Conservation (phyloP, 352 stramenopile species). For the Phytophthora parvispora region DNA sequence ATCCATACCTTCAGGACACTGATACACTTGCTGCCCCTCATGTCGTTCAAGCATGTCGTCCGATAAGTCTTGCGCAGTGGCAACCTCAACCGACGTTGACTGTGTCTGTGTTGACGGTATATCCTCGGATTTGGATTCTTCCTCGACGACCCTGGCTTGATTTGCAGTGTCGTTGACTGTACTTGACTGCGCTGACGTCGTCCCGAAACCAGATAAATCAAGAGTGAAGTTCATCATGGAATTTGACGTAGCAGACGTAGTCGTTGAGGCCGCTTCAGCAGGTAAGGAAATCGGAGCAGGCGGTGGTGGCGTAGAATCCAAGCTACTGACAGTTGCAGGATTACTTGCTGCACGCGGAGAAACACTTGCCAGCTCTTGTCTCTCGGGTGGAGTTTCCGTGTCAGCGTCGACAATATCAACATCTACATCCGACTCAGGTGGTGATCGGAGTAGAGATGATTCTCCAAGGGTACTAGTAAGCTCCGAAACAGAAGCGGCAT, state of each 20-base stretch:
- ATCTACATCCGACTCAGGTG: constrained; percentile 64
- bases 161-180: constrained; percentile 8
- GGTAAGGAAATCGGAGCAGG: constrained; percentile 41
- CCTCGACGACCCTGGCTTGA: constrained; percentile 19
- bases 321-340: constrained; percentile 16
- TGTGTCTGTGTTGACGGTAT: constrained; percentile 27
- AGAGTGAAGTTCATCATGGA: constrained; percentile 89
- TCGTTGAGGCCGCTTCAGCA: constrained; percentile 13
- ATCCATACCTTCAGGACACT: constrained; percentile 97
- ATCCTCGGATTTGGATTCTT: constrained; percentile 47
- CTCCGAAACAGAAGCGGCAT: constrained; percentile 85
- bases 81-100: constrained; percentile 27
- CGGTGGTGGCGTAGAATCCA: constrained; percentile 29
- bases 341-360: background rate
- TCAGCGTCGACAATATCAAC: constrained; percentile 57
- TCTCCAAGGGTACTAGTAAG: constrained; percentile 87
- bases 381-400: constrained; percentile 35
- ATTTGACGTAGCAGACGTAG: constrained; percentile 25
- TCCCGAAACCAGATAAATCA: constrained; percentile 71
- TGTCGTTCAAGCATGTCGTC: constrained; percentile 26
- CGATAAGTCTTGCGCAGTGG: constrained; percentile 28
- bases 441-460: constrained; percentile 84
- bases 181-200: constrained; percentile 15
- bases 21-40: constrained; percentile 35
- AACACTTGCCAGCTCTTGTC: constrained; percentile 16